Conservation (phyloP, 768 basidiomycete genomes). For the Mycena capillaripes region DNA sequence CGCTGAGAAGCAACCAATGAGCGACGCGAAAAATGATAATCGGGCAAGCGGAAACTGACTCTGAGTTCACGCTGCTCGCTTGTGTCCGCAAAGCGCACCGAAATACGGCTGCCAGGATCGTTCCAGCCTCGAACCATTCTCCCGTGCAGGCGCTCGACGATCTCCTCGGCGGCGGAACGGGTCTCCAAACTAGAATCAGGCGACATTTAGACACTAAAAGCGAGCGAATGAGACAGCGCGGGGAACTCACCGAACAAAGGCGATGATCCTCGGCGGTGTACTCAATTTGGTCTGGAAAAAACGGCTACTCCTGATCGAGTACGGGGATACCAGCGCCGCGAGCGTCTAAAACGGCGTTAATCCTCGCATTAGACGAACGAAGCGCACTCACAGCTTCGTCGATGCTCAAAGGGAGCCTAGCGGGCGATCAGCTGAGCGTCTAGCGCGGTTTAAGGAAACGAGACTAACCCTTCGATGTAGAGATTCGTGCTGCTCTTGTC, state of each 20-base stretch:
- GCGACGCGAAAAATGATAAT: background rate
- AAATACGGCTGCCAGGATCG: slow-evolving; percentile 82
- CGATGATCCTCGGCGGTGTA: slow-evolving; percentile 83
- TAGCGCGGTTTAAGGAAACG: background rate
- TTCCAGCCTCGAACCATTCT: slow-evolving; percentile 86
- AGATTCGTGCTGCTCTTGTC: slow-evolving; percentile 80
- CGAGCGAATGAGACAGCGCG: slow-evolving; percentile 16
- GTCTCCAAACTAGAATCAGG: slow-evolving; percentile 71
- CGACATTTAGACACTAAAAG: too few species aligned
- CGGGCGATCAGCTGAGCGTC: slow-evolving; percentile 18
- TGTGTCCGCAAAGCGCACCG: slow-evolving; percentile 85
- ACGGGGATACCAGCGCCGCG: slow-evolving; percentile 74
- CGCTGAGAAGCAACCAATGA: slow-evolving; percentile 57
- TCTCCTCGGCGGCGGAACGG: slow-evolving; percentile 79
- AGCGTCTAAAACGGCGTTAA: slow-evolving; percentile 61
- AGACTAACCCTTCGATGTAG: slow-evolving; percentile 80
- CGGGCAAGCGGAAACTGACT: slow-evolving; percentile 56
- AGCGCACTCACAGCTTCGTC: slow-evolving; percentile 68
- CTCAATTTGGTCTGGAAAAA: slow-evolving; percentile 87
- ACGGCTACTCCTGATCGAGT: slow-evolving; percentile 80
- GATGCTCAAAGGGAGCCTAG: slow-evolving; percentile 76
- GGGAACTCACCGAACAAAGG: slow-evolving; percentile 78
- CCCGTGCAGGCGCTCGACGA: slow-evolving; percentile 84
- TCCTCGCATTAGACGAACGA: background rate
- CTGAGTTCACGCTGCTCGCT: slow-evolving; percentile 83